Base-by-base conservation (phyloP, 2,329 filamentous ascomycete genomes). In the Samsoniella hepiali region DNA sequence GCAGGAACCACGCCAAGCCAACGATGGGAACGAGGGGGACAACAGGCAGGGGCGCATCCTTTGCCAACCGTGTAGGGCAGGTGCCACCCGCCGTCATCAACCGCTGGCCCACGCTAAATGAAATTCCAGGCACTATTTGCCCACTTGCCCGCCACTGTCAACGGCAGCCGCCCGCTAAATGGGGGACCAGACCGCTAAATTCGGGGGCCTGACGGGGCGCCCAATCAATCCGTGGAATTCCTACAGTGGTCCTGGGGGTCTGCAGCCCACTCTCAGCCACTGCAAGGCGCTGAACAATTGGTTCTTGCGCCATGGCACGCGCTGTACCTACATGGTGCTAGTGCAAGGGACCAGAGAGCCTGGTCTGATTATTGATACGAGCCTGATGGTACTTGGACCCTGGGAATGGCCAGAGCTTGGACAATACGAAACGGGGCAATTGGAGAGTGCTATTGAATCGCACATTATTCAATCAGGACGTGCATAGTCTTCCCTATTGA, bases 61-160 rank as follows among this genome's bases (percentile, higher is more conserved):
- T 58, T 17, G 42, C 55, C n/a, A 59, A n/a, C 57, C 36, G 11
- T 40, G 27, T 53, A 60, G 36, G 47, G 57, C 57, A 60, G 47
- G 58, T 47, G 58, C 47, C 58, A 60, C 58, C 34, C 6, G 32
- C 22, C 38, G 38, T 38, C 38, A 32, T n/a, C 13, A 40, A 40
- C 38, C 42, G 13, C 29, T 32, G 51, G 51, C 5, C 8, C 51
- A 50, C 22, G 47, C 15, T 44, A 44, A 40, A 40, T 57, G 11
- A 29, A 44, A 45, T 57, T 11, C 36, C 17, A 54, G 34, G 11
- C 5, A 9, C 50, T 38, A 17, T 27, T 36, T 36, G 50, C 32
- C 50, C 32, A 29, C n/a, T 31, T 13, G 15, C 32, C 32, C 6
- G 51, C 22, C 51, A 40, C 36, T 45, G 54, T 2, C 38, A 17